Evolutionary conservation across 2,329 filamentous ascomycete species (phyloP), one percentile per base, ranked within the genome.

Genomic region (Beauveria scarabaeidicola): DNA sequence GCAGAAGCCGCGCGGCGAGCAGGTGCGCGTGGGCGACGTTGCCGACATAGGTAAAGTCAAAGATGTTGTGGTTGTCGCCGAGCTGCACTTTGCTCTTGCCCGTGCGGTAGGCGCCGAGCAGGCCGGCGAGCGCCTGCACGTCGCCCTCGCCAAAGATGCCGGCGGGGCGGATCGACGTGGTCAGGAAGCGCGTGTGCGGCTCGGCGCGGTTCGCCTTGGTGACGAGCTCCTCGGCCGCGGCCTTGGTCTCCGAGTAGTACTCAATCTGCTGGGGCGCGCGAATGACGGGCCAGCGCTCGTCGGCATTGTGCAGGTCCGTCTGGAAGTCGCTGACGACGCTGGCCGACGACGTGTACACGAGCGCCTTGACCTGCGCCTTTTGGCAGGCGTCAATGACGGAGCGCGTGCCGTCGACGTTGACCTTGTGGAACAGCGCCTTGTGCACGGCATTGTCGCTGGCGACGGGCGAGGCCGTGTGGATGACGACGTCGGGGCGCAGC

Each of bases 91-190:
- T 83, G 41, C 90, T 87, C 64, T 89, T 86, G 67, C 83, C 79
- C 63, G 83, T 80, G 61, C 80, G 78, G 70, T 88, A 88, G 66
- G 89, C 84, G 63, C 85, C 82, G 68, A 96, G 78, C 63, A 97
- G 82, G 66, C 87, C 84, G 63, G 86, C 83, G 38, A 93, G 84
- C 15, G 87, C 74, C 69, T 91, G 88, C 57, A 84, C 83, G 75
- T 99, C 94, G 67, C 90, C 90, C 69, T 94, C 90, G 67, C 93
- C 93, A 69, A 96, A 90, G 72, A 97, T 95, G 65, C 90, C 90
- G 13, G 91, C 88, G 7, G 92, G 90, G 17, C 94, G 89, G 64
- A 97, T 82, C 32, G 91, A 81, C 68, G 83, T 83, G n/a, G 91
- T 96, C 10, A 90, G 78, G 72, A 96, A 84, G 47, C 77, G 76